Percentiles rank a stretch among this genome's conserved stretches.
phyloP scores from a whole-genome alignment of 2,329 filamentous ascomycete genomes.

The Botrytis tulipae region DNA sequence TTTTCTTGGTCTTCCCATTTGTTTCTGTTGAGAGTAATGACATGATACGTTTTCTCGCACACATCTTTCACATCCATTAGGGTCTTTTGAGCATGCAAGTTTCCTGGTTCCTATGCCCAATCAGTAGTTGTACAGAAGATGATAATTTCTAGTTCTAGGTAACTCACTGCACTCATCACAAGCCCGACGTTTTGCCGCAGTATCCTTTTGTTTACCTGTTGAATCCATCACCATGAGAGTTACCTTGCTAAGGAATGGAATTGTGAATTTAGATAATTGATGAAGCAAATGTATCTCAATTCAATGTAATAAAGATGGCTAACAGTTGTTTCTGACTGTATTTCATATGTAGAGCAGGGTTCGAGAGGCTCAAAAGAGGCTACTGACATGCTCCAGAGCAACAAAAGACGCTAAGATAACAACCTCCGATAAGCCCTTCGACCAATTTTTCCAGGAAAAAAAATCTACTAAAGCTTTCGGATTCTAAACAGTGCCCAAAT shows the following conservation, averaged over 20 bases:
- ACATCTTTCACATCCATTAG: slow-evolving; percentile 58
- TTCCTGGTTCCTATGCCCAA: slow-evolving; percentile 55
- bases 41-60: slow-evolving; percentile 55
- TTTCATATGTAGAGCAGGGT: not conserved
- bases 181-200: slow-evolving; percentile 53
- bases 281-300: not conserved
- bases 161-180: slow-evolving; percentile 67
- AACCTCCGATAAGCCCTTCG: slow-evolving; percentile 19
- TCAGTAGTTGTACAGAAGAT: slow-evolving; percentile 27
- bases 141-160: not conserved
- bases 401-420: slow-evolving; percentile 32
- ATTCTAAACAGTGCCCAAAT: slow-evolving; percentile 18
- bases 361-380: not conserved
- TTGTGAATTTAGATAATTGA: not conserved
- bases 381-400: not conserved
- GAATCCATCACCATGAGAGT: slow-evolving; percentile 23
- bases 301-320: not conserved
- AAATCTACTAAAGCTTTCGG: slow-evolving; percentile 25
- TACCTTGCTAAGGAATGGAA: not conserved
- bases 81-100: slow-evolving; percentile 63
- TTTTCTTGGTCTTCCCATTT: slow-evolving; percentile 64
- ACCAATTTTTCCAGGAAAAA: slow-evolving; percentile 23
- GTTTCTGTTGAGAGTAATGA: slow-evolving; percentile 63
- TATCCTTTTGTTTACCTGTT: slow-evolving; percentile 19
- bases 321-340: slow-evolving; percentile 6